Evolutionary conservation across 2,329 filamentous ascomycete species (phyloP).

Genomic region (Metarhizium anisopliae): DNA sequence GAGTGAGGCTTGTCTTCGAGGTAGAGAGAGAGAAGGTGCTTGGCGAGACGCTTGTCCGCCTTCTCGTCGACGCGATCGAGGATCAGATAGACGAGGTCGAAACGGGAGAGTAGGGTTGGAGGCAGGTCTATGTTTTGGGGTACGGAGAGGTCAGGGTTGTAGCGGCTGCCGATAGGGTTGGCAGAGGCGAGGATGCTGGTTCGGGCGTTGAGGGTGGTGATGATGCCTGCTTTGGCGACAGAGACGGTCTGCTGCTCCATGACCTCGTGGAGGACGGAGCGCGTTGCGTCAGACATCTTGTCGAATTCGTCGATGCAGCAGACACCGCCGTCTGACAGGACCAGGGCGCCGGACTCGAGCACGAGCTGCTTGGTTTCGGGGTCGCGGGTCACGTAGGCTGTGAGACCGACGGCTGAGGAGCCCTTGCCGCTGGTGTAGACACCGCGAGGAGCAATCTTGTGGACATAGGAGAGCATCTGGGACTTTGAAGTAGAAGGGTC

Average conservation of each 20-base stretch:
- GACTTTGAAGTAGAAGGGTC: conserved; percentile 96
- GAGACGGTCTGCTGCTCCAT: conserved; percentile 86
- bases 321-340: conserved; percentile 72
- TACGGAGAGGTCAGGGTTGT: conserved; percentile 91
- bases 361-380: conserved; percentile 73
- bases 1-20: conserved; percentile 90
- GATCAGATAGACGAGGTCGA: conserved; percentile 94
- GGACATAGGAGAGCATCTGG: conserved; percentile 86
- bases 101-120: conserved; percentile 87
- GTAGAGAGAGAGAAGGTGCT: conserved; percentile 93
- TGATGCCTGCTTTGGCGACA: conserved; percentile 86
- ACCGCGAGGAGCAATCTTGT: conserved; percentile 89
- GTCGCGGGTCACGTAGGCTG: conserved; percentile 72
- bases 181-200: conserved; percentile 94
- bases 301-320: conserved; percentile 83
- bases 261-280: conserved; percentile 77
- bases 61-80: conserved; percentile 90
- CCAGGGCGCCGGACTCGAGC: conserved; percentile 69
- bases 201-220: conserved; percentile 89
- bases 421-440: conserved; percentile 78
- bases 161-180: conserved; percentile 96
- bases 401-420: conserved; percentile 73
- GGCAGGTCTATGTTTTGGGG: conserved; percentile 97
- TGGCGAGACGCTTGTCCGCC: conserved; percentile 77
- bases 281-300: conserved; percentile 73